Evolutionary conservation across 2,329 filamentous ascomycete species (phyloP).

Genomic region (Penicillium sp.): DNA sequence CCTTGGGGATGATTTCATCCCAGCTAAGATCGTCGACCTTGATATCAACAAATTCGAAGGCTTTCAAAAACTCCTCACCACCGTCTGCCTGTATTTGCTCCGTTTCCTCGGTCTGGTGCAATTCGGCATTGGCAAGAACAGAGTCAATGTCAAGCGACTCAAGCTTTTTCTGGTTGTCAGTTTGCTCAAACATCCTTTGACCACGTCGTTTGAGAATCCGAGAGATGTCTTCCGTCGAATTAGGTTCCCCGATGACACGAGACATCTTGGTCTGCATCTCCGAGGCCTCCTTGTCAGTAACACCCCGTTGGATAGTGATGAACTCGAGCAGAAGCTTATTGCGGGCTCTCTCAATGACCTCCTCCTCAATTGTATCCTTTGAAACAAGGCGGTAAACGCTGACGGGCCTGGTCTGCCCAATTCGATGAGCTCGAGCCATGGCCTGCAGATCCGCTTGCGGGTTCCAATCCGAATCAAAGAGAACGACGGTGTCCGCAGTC

Average conservation of each 20-base stretch:
- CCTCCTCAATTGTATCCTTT: slow-evolving; percentile 97
- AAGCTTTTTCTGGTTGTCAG: slow-evolving; percentile 91
- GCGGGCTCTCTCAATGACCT: slow-evolving; percentile 90
- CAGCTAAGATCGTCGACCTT: slow-evolving; percentile 91
- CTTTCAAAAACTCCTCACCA: slow-evolving; percentile 90
- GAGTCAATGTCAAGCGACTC: slow-evolving; percentile 98
- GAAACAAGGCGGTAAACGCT: slow-evolving; percentile 96
- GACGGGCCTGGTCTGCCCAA: slow-evolving; percentile 93
- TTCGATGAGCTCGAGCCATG: slow-evolving; percentile 97
- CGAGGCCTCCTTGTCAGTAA: slow-evolving; percentile 89
- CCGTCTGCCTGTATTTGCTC: slow-evolving; percentile 94
- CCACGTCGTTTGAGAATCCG: slow-evolving; percentile 95
- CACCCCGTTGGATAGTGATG: slow-evolving; percentile 92
- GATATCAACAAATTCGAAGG: slow-evolving; percentile 92
- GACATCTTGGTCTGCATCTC: slow-evolving; percentile 77
- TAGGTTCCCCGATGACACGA: slow-evolving; percentile 73
- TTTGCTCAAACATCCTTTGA: slow-evolving; percentile 99
- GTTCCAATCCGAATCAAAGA: slow-evolving; percentile 97
- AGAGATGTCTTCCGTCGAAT: slow-evolving; percentile 90
- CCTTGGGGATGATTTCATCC: slow-evolving; percentile 97
- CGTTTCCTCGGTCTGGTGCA: slow-evolving; percentile 93
- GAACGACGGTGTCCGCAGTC: slow-evolving; percentile 96
- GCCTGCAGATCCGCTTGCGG: slow-evolving; percentile 96
- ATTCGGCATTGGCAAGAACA: slow-evolving; percentile 92
- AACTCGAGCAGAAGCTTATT: slow-evolving; percentile 98